Conservation (phyloP, 1,139 yeast genomes). For the Groenewaldozyma auringiensis region DNA sequence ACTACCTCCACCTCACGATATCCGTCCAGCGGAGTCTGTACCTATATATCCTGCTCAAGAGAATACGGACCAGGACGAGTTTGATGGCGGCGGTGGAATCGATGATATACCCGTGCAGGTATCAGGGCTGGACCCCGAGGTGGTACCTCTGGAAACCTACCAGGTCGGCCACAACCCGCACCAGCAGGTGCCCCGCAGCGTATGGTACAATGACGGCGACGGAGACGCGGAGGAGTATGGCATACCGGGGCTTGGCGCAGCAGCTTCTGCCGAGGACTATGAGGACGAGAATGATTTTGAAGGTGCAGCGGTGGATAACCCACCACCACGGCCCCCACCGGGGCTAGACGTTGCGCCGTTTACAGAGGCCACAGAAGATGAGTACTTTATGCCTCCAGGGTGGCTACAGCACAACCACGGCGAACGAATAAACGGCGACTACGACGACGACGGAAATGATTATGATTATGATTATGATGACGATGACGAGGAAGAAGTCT, state of each 20-base stretch:
- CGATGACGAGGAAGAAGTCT: constrained; percentile 1
- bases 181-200: neutral
- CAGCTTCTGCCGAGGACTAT: neutral
- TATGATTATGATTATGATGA: neutral
- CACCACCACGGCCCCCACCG: neutral
- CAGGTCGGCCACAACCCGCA: neutral
- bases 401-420: neutral
- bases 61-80: neutral
- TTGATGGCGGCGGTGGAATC: neutral
- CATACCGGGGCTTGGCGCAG: neutral
- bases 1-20: neutral
- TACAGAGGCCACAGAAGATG: neutral
- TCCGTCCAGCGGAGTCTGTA: neutral
- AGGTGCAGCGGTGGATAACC: neutral
- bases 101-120: neutral
- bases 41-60: neutral
- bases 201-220: neutral
- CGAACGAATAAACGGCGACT: neutral
- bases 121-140: neutral
- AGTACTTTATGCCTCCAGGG: neutral
- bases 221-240: neutral
- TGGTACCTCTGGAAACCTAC: neutral
- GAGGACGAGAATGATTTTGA: neutral
- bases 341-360: neutral
- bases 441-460: neutral